These are phyloP conservation scores for Penicillium arizonense DNA, from an alignment of 495 filamentous ascomycete genomes.

Conservation along the genomic window DNA sequence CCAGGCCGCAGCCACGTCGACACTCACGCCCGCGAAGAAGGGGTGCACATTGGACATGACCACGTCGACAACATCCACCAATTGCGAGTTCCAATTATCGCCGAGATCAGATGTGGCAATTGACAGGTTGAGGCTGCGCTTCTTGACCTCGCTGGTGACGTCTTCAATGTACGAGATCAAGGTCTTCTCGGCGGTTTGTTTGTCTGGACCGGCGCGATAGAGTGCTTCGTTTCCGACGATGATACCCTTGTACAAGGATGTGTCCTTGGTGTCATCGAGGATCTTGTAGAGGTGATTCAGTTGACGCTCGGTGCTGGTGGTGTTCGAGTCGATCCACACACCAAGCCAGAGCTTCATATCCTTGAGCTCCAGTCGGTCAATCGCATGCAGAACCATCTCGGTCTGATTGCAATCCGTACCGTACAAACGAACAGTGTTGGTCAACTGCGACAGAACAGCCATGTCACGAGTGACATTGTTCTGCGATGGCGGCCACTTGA, in stretches of 20 bases:
- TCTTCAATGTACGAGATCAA: conserved; percentile 64
- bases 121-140: conserved; percentile 62
- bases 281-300: conserved; percentile 78
- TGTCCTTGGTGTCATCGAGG: conserved; percentile 63
- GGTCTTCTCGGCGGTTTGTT: conserved; percentile 59
- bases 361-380: conserved; percentile 68
- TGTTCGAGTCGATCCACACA: conserved; percentile 87
- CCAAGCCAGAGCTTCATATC: conserved; percentile 93
- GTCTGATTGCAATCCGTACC: conserved; percentile 99
- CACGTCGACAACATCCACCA: conserved; percentile 71
- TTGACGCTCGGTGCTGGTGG: conserved; percentile 79
- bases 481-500: conserved; percentile 74
- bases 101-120: conserved; percentile 92
- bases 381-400: conserved; percentile 84
- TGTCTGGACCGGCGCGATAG: conserved; percentile 56
- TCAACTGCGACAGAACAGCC: conserved; percentile 87
- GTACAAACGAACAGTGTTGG: conserved; percentile 85
- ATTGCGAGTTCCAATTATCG: conserved; percentile 72
- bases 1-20: conserved; percentile 71
- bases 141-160: conserved; percentile 70
- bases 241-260: conserved; percentile 72
- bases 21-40: conserved; percentile 84
- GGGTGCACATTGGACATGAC: conserved; percentile 98
- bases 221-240: conserved; percentile 96
- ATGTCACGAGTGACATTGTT: conserved; percentile 94